These are phyloP conservation scores for Xylaria nigripes DNA, from an alignment of 495 filamentous ascomycete genomes.

Conservation along the genomic window DNA sequence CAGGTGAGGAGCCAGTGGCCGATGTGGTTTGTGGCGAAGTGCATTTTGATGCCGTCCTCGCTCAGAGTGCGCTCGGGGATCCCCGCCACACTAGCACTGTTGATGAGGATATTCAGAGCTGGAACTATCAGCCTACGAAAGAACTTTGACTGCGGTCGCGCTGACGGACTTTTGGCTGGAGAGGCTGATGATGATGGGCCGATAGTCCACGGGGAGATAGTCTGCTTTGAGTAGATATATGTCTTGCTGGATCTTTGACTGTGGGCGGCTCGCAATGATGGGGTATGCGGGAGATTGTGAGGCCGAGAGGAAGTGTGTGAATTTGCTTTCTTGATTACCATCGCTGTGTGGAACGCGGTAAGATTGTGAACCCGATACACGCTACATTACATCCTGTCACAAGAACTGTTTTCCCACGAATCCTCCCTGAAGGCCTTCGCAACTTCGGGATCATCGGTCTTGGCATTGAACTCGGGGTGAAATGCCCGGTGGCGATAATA, in stretches of 20 bases:
- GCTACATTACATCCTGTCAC: conserved; percentile 36
- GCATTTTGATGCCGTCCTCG: conserved; percentile 41
- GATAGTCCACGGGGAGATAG: conserved; percentile 32
- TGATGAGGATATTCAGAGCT: conserved; percentile 38
- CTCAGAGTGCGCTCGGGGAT: conserved; percentile 22
- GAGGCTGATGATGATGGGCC: conserved; percentile 36
- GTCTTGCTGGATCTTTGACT: conserved; percentile 31
- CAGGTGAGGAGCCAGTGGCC: conserved; percentile 50
- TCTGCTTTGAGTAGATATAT: conserved; percentile 29
- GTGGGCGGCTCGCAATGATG: conserved; percentile 35
- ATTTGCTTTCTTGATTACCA: neutral
- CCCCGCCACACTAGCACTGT: conserved; percentile 40
- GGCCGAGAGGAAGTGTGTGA: conserved; percentile 20
- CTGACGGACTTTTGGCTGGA: conserved; percentile 38
- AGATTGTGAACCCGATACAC: conserved; percentile 32
- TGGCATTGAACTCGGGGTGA: conserved; percentile 29
- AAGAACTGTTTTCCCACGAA: conserved; percentile 34
- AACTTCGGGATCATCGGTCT: conserved; percentile 35
- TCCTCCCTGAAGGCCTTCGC: conserved; percentile 30
- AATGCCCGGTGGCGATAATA: conserved; percentile 23
- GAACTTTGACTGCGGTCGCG: conserved; percentile 30
- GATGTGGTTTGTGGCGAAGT: conserved; percentile 51
- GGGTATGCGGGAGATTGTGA: conserved; percentile 36
- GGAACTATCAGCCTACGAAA: conserved; percentile 32
- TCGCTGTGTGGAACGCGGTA: neutral